Evolutionary conservation across 2,329 filamentous ascomycete species (phyloP), one percentile per base, ranked within the genome.

Genomic region (Venturia pyrina): DNA sequence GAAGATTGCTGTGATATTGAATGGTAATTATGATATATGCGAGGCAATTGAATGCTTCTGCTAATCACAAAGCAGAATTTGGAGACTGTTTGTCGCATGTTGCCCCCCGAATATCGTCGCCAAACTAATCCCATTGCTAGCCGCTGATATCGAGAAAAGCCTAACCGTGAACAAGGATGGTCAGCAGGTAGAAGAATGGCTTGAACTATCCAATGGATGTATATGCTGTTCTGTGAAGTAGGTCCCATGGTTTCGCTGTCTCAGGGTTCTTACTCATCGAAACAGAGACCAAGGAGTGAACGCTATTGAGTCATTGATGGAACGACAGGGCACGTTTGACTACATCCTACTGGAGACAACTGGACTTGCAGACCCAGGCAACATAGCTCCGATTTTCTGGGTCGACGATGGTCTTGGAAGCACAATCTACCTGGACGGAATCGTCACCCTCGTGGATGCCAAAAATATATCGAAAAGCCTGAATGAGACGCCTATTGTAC

Each of bases 281-380:
- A 43, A 43, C 66, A 93, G 90, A 79, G 95, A 99, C 75, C 87
- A 89, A 0, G 95, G 95, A 15, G 93, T 99, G 46, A 91, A 91
- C 70, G 95, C 95, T 44, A 96, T 99, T 65, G 95, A 99, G 78
- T 91, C 91, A 1, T 81, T 99, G 2, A 98, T 99, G 91, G 90
- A 93, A 69, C 91, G 92, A 72, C 91, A 90, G 69, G 93, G 93
- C 62, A 88, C 88, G 5, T 99, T 99, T 73, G 95, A 99, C 79
- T 99, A 98, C 78, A 98, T 99, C 69, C 84, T 99, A 2, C 86
- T 99, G 0, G 95, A 99, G 76, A 99, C 95, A 0, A 98, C 95
- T 0, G 95, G 95, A 0, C 83, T 99, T 6, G 95, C 95, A 5
- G 93, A 99, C 73, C 95, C 95, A 0, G 95, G 95, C 1, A 98